Conservation (phyloP, 345 rosid species). For the Salix purpurea region DNA sequence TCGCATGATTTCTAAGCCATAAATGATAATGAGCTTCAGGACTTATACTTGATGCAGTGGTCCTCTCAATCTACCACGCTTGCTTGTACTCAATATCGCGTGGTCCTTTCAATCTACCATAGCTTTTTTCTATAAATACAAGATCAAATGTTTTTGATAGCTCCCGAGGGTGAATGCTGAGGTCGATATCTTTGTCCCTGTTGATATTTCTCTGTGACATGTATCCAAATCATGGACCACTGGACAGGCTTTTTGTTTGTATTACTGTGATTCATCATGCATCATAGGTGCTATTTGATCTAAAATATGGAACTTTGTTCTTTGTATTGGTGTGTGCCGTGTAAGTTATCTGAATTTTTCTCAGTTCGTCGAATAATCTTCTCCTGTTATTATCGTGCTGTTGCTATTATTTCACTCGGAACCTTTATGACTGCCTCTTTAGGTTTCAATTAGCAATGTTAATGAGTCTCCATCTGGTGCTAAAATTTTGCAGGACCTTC, state of each 20-base stretch:
- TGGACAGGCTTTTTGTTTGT: neutral
- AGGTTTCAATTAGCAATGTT: neutral
- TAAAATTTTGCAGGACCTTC: constrained; percentile 40
- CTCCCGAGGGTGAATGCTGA: constrained; percentile 10
- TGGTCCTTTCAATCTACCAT: constrained; percentile 23
- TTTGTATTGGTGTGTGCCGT: neutral
- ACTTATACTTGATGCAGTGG: constrained; percentile 14
- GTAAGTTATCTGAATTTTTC: neutral
- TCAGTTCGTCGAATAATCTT: neutral
- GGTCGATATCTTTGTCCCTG: constrained; percentile 3
- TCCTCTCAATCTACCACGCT: constrained; percentile 12
- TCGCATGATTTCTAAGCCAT: neutral
- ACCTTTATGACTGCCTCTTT: neutral
- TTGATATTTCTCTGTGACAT: neutral
- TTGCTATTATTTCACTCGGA: neutral
- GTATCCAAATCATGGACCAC: constrained; percentile 21
- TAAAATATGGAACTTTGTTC: neutral
- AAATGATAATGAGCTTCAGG: neutral
- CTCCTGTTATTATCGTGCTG: neutral
- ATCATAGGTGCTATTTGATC: neutral
- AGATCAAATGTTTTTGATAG: constrained; percentile 5
- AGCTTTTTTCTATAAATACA: constrained; percentile 3
- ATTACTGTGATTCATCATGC: neutral
- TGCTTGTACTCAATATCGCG: constrained; percentile 3
- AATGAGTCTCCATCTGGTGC: neutral